Conservation (phyloP, 148 eudicot species). For the Tetragonia tetragonoides region DNA sequence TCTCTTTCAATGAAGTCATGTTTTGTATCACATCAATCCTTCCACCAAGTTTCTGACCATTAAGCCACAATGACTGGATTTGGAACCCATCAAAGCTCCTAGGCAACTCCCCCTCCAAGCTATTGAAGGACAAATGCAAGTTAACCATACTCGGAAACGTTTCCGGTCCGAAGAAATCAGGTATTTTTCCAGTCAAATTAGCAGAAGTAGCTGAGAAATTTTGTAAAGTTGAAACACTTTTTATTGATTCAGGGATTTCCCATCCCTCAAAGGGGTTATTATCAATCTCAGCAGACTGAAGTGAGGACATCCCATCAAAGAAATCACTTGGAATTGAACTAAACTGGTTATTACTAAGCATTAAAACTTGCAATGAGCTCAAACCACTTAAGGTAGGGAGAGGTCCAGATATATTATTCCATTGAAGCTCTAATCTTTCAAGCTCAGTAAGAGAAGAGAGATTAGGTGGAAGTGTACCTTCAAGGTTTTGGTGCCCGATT, state of each 20-base stretch:
- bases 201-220: constrained; percentile 86
- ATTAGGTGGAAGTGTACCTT: constrained; percentile 70
- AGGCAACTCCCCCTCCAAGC: constrained; percentile 74
- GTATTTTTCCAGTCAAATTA: constrained; percentile 59
- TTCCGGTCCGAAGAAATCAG: constrained; percentile 69
- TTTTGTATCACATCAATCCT: constrained; percentile 71
- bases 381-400: constrained; percentile 64
- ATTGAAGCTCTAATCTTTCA: constrained; percentile 75
- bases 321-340: constrained; percentile 61
- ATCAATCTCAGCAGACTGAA: constrained; percentile 73
- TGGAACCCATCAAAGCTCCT: constrained; percentile 59
- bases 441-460: constrained; percentile 52
- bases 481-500: constrained; percentile 71
- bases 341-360: constrained; percentile 71
- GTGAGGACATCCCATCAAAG: constrained; percentile 61
- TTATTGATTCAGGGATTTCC: constrained; percentile 62
- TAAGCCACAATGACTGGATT: constrained; percentile 86
- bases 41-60: constrained; percentile 85
- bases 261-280: constrained; percentile 69
- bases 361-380: constrained; percentile 56
- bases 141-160: constrained; percentile 63
- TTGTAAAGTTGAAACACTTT: constrained; percentile 56
- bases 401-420: constrained; percentile 78
- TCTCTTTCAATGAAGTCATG: constrained; percentile 80
- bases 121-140: constrained; percentile 73